A percentile compares a stretch with the other conserved stretches of the same genome.
These are phyloP conservation scores for Tolypocladium guangdongense DNA, from an alignment of 2,329 filamentous ascomycete species.

Conservation along the genomic window DNA sequence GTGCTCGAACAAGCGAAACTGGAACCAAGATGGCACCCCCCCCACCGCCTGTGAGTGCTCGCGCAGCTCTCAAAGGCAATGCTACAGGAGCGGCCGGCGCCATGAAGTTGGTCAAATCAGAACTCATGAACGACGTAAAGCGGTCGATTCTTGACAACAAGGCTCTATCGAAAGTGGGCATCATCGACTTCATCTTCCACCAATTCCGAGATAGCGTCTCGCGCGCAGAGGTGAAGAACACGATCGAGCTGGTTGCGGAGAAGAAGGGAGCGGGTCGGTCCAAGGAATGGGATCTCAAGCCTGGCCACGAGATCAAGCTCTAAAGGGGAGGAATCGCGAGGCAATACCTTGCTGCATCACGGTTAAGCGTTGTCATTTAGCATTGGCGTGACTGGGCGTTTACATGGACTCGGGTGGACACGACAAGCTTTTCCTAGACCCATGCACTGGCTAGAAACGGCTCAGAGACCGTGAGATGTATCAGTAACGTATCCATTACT, in stretches of 20 bases:
- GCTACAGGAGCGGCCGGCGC: constrained; percentile 6
- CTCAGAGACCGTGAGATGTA: neutral
- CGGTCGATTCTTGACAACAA: constrained; percentile 29
- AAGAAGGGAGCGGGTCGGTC: constrained; percentile 24
- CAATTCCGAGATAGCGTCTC: constrained; percentile 26
- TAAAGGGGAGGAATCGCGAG: constrained; percentile 5
- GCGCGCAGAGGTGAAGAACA: constrained; percentile 29
- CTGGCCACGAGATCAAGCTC: constrained; percentile 23
- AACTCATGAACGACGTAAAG: constrained; percentile 30
- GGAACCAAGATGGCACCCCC: constrained; percentile 21
- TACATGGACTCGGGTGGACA: neutral
- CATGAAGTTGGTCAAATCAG: constrained; percentile 24
- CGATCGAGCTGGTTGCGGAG: constrained; percentile 27
- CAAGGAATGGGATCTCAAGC: constrained; percentile 28
- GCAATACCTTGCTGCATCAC: neutral
- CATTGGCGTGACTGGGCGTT: neutral
- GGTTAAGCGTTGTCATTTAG: neutral
- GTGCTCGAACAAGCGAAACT: constrained; percentile 6
- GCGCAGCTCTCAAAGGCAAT: constrained; percentile 20
- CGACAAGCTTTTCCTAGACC: neutral
- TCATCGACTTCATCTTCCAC: constrained; percentile 28
- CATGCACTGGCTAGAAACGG: neutral
- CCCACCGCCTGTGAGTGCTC: constrained; percentile 22
- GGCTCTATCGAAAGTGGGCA: constrained; percentile 27
- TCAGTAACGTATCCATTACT: neutral